Conservation (phyloP, 2,329 filamentous ascomycete species). For the Botrytis sinoallii region DNA sequence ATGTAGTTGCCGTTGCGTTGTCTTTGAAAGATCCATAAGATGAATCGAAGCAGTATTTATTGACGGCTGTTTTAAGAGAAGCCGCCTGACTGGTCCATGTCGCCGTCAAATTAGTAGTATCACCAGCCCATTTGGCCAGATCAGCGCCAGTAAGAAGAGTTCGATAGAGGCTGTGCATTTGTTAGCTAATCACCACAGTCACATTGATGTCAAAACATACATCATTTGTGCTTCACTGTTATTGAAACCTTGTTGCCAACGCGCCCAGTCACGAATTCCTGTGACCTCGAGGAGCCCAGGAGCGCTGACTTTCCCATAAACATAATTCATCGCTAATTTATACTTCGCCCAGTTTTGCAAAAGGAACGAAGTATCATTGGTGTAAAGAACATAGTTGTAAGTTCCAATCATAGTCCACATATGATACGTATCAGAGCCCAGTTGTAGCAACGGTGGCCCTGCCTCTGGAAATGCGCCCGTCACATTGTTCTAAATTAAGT, state of each 20-base stretch:
- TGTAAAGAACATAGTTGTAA: conserved; percentile 57
- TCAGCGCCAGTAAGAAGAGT: conserved; percentile 47
- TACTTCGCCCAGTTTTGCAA: conserved; percentile 49
- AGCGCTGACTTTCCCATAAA: conserved; percentile 43
- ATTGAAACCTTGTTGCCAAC: conserved; percentile 32
- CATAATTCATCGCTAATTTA: conserved; percentile 45
- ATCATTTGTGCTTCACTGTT: conserved; percentile 34
- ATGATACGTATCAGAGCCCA: conserved; percentile 52
- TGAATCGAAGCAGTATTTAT: conserved; percentile 27
- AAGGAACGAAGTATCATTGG: conserved; percentile 51
- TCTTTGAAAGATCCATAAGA: conserved; percentile 32
- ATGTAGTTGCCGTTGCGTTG: conserved; percentile 49
- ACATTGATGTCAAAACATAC: conserved; percentile 16
- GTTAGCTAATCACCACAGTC: not conserved
- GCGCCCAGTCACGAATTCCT: conserved; percentile 33
- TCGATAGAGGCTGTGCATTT: conserved; percentile 39
- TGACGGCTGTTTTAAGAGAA: conserved; percentile 27
- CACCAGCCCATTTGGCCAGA: conserved; percentile 44
- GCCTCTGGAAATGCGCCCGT: conserved; percentile 33
- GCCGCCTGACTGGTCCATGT: conserved; percentile 26
- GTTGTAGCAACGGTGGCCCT: conserved; percentile 29
- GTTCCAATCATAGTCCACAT: conserved; percentile 57
- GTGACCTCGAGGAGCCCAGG: conserved; percentile 36
- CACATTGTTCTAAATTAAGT: conserved; percentile 21
- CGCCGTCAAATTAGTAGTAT: conserved; percentile 27